Base-by-base conservation (phyloP, 768 basidiomycete species). In the Kwoniella dendrophila region DNA sequence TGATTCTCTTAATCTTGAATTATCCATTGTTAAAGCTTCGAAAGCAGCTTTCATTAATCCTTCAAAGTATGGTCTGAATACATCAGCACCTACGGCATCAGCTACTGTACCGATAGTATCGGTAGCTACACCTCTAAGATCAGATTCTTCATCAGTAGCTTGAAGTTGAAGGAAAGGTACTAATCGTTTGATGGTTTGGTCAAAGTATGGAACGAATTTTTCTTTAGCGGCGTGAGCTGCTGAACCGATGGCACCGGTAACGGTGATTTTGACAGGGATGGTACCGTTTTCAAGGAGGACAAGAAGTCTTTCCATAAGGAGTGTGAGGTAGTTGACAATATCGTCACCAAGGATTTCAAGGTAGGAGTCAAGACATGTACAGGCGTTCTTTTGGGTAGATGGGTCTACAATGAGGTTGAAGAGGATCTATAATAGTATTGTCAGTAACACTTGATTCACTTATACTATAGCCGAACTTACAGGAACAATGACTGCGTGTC, bases 31-130 rank as follows among this genome's bases (percentile, higher is more conserved):
- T 59, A 93, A 85, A 47, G 90, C 93, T 66, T 89, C 85, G 83
- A 97, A 93, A 2, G 94, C 92, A 68, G 90, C 88, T 76, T 87
- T 86, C 96, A 99, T 98, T 85, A 95, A 86, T 59, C 91, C 87
- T n/a, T 87, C 84, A 83, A 95, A 96, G 85, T 89, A 98, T 18
- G 93, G 94, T 33, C 90, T 83, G 88, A 98, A 99, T 29, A 86
- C 82, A 14, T 98, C 94, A 75, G 87, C 86, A 66, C 96, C 95
- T 62, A 98, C 91, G 7, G 95, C 92, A 81, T 98, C 95, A 14
- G 96, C 91, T 70, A 99, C 92, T 0, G 96, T 97, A 54, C 96
- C 96, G 62, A 97, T 88, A n/a, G 96, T 92, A 80, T 98, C 96
- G 87, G 96, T 96, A 11, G 95, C 89, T 74, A 97, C 94, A 36